Conservation (phyloP, 2,329 filamentous ascomycete species). For the Coccinonectria pachysandricola region DNA sequence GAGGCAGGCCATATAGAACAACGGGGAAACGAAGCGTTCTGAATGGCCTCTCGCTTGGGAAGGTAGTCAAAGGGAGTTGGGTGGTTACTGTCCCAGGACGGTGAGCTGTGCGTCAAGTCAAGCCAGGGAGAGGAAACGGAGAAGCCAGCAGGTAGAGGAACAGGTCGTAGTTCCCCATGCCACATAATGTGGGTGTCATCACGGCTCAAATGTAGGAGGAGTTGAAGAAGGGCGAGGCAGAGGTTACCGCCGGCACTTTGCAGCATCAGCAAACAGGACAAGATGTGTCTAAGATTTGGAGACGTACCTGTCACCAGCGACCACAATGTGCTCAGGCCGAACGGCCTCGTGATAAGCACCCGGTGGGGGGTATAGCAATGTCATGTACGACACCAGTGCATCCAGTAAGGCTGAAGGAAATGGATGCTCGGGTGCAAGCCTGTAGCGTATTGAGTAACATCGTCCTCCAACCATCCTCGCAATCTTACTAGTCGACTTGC, state of each 20-base stretch:
- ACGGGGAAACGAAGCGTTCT: conserved; percentile 20
- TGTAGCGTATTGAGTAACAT: conserved; percentile 63
- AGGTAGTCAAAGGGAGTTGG: conserved; percentile 28
- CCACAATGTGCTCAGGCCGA: conserved; percentile 53
- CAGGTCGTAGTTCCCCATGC: conserved; percentile 44
- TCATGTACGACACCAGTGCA: conserved; percentile 61
- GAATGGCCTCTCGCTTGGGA: conserved; percentile 36
- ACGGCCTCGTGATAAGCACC: conserved; percentile 58
- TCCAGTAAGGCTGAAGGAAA: conserved; percentile 70
- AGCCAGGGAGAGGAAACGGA: conserved; percentile 59
- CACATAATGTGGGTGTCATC: conserved; percentile 41
- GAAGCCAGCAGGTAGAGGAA: conserved; percentile 58
- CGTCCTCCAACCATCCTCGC: conserved; percentile 58
- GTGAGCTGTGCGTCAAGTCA: conserved; percentile 52
- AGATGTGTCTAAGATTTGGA: neutral
- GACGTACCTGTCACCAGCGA: conserved; percentile 56
- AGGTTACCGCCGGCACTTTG: conserved; percentile 63
- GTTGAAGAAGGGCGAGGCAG: conserved; percentile 53
- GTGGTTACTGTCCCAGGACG: conserved; percentile 17
- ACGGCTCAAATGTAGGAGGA: conserved; percentile 52
- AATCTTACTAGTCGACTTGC: conserved; percentile 46
- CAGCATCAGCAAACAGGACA: conserved; percentile 3
- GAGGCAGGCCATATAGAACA: conserved; percentile 48
- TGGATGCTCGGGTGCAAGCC: conserved; percentile 62
- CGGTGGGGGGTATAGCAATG: conserved; percentile 59